phyloP scores from a whole-genome alignment of 2,329 filamentous ascomycete genomes.

The Fusarium agapanthi region DNA sequence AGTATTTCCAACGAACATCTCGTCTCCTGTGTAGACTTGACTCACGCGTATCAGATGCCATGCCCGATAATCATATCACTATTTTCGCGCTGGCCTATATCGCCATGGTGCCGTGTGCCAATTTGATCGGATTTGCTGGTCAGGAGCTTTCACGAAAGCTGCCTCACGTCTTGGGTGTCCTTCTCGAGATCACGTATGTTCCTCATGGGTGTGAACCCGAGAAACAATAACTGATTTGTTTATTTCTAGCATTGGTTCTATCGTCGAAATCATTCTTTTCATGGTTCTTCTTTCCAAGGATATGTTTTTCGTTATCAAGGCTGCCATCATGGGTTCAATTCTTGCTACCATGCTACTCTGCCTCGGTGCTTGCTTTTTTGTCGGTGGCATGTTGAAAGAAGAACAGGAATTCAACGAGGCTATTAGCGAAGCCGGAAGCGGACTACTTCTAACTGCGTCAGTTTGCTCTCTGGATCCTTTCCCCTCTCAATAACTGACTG shows the following conservation, averaged over 20 bases:
- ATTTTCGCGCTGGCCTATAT: conserved; percentile 60
- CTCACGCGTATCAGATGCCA: conserved; percentile 42
- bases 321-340: conserved; percentile 84
- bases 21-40: conserved; percentile 2
- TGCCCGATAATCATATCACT: conserved; percentile 50
- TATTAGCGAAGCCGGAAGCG: conserved; percentile 81
- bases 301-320: conserved; percentile 77
- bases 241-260: conserved; percentile 64
- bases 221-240: neutral
- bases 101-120: conserved; percentile 62
- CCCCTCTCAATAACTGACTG: conserved; percentile 44
- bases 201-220: neutral
- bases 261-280: conserved; percentile 86
- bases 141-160: conserved; percentile 82
- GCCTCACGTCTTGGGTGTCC: conserved; percentile 74
- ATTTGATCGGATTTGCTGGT: conserved; percentile 58
- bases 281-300: conserved; percentile 71
- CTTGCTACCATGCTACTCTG: conserved; percentile 84
- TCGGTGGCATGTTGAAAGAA: conserved; percentile 73
- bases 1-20: neutral
- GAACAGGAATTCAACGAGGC: conserved; percentile 78
- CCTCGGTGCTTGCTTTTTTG: conserved; percentile 81
- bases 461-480: conserved; percentile 47
- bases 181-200: conserved; percentile 65
- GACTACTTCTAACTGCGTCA: conserved; percentile 79